phyloP scores from a whole-genome alignment of 768 basidiomycete species.

The Tylopilus felleus region DNA sequence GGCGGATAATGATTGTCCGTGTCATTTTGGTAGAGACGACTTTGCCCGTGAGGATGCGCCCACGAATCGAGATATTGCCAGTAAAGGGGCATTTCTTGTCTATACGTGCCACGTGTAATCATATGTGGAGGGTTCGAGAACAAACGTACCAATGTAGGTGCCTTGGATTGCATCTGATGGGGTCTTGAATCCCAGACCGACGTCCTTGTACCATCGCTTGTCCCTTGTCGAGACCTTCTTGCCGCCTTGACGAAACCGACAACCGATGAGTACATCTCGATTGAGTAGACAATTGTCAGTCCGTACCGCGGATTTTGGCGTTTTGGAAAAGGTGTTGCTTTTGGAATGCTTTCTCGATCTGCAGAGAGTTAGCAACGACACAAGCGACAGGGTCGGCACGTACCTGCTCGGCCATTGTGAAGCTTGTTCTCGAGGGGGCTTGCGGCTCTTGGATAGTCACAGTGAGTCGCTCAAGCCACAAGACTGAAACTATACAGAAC shows the following conservation, averaged over 20 bases:
- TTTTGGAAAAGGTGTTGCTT: constrained; percentile 99
- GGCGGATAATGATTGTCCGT: constrained; percentile 94
- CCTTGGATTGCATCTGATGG: constrained; percentile 93
- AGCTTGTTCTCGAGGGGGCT: constrained; percentile 9
- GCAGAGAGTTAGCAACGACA: constrained; percentile 2
- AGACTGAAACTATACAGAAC: constrained; percentile 38
- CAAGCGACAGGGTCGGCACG: constrained; percentile 14
- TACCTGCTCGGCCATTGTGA: constrained; percentile 63
- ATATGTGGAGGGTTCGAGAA: not conserved
- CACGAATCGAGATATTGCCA: constrained; percentile 94
- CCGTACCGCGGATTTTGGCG: constrained; percentile 88
- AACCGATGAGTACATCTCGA: constrained; percentile 9
- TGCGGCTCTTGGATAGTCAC: not conserved
- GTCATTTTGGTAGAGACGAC: constrained; percentile 99
- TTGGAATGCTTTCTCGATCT: constrained; percentile 98
- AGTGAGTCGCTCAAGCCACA: constrained; percentile 34
- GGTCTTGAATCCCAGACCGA: constrained; percentile 95
- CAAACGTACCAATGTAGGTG: constrained; percentile 85
- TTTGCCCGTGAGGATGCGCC: constrained; percentile 96
- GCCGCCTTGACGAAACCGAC: constrained; percentile 43
- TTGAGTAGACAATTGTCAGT: constrained; percentile 5
- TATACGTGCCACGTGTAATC: constrained; percentile 27
- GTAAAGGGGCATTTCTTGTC: constrained; percentile 99
- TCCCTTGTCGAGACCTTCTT: constrained; percentile 94
- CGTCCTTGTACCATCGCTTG: constrained; percentile 99